Evolutionary conservation across 73 alveolate genomes (phyloP).

Genomic region (Paramecium bursaria): DNA sequence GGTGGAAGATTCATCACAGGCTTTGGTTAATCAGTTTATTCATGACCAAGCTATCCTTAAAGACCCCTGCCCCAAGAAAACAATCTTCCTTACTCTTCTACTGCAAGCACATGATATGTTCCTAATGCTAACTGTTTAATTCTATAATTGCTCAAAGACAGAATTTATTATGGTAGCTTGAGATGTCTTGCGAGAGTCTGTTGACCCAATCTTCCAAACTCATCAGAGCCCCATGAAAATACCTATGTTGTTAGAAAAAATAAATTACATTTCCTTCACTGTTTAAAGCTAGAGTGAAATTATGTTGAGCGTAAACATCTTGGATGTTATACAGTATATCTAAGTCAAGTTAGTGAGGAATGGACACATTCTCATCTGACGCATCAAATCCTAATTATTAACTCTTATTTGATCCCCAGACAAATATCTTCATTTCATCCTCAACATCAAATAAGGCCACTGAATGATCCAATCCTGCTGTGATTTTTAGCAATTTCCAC

Average conservation of each 20-base stretch:
- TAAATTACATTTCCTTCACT: constrained; percentile 43
- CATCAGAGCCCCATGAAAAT: constrained; percentile 51
- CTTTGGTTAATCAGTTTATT: not conserved
- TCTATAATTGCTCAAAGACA: not conserved
- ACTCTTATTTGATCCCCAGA: constrained; percentile 49
- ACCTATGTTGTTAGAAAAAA: too few species aligned
- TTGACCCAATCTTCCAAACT: constrained; percentile 44
- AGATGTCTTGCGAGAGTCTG: not conserved
- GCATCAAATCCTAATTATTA: constrained; percentile 59
- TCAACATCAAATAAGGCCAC: constrained; percentile 52
- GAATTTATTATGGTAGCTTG: constrained; percentile 22
- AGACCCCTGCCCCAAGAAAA: constrained; percentile 62
- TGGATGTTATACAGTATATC: not conserved
- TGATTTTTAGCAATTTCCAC: constrained; percentile 30
- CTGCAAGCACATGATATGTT: constrained; percentile 31
- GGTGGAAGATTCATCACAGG: not conserved
- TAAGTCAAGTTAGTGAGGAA: constrained; percentile 42
- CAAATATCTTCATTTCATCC: constrained; percentile 36
- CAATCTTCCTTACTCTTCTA: constrained; percentile 14
- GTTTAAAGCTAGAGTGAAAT: constrained; percentile 28
- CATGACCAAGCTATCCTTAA: constrained; percentile 50
- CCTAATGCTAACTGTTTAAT: not conserved
- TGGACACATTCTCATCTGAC: constrained; percentile 29
- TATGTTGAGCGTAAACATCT: constrained; percentile 39
- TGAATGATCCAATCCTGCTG: constrained; percentile 53